phyloP scores from a whole-genome alignment of 78 protist species.

The Pelomyxa schiedti region DNA sequence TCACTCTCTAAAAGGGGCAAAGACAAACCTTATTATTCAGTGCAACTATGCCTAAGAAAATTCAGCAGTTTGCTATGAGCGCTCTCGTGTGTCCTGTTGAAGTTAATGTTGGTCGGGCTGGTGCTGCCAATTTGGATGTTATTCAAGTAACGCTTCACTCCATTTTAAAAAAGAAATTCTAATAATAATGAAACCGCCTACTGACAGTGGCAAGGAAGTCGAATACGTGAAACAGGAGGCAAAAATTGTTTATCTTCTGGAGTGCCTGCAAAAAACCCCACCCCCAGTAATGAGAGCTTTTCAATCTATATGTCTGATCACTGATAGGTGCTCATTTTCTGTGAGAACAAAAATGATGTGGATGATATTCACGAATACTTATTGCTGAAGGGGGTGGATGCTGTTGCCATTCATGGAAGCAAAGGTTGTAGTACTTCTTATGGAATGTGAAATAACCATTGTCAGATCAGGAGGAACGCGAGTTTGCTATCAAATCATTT shows the following conservation, averaged over 20 bases:
- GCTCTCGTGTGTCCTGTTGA: constrained; percentile 76
- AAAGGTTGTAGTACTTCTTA: no score
- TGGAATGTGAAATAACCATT: no score
- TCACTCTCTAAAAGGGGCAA: constrained; percentile 63
- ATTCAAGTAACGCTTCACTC: constrained; percentile 52
- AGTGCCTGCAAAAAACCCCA: constrained; percentile 94
- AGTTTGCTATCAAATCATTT: constrained; percentile 71
- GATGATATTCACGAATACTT: constrained; percentile 95
- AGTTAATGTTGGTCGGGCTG: constrained; percentile 89
- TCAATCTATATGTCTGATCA: background rate
- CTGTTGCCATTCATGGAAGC: background rate
- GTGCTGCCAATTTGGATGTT: constrained; percentile 87
- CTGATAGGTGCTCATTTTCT: constrained; percentile 69
- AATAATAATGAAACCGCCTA: no score
- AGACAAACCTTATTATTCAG: constrained; percentile 85
- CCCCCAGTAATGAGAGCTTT: constrained; percentile 77
- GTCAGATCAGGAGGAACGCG: constrained; percentile 93
- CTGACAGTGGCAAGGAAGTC: no score
- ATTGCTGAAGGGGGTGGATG: constrained; percentile 73
- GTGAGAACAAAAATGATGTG: constrained; percentile 86
- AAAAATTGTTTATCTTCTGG: constrained; percentile 79
- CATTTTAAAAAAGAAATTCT: no score
- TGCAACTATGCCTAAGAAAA: constrained; percentile 87
- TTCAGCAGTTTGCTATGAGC: constrained; percentile 61
- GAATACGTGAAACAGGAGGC: constrained; percentile 81